These are phyloP conservation scores for Apophysomyces ossiformis DNA, from an alignment of 371 early-diverging fungal genomes.

Conservation along the genomic window DNA sequence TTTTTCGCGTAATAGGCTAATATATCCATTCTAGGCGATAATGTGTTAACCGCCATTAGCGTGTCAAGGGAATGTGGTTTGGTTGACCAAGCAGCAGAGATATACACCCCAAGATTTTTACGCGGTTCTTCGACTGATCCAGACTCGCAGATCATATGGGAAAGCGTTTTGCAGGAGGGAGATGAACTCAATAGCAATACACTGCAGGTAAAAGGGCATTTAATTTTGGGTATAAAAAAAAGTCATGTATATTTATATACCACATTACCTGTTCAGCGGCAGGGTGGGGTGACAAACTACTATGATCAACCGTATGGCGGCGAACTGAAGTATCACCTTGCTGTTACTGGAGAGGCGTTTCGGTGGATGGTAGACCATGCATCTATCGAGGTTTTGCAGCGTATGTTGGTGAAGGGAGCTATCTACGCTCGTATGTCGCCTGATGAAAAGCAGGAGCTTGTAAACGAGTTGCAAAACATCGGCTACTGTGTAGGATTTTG, in stretches of 20 bases:
- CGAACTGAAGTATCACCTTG: constrained; percentile 65
- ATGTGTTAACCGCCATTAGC: constrained; percentile 96
- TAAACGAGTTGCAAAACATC: constrained; percentile 84
- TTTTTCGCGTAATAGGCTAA: constrained; percentile 5
- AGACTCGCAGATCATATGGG: constrained; percentile 71
- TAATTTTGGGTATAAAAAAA: constrained; percentile 9
- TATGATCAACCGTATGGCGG: constrained; percentile 27
- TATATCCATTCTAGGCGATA: constrained; percentile 71
- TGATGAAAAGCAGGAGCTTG: constrained; percentile 96
- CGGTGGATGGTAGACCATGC: constrained; percentile 91
- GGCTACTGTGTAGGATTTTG: constrained; percentile 96
- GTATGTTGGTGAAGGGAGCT: constrained; percentile 89
- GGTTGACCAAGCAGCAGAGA: constrained; percentile 59
- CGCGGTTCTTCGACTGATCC: constrained; percentile 57
- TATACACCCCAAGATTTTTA: constrained; percentile 63
- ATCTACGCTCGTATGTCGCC: constrained; percentile 99
- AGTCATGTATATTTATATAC: constrained; percentile 2
- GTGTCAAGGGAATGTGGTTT: constrained; percentile 94
- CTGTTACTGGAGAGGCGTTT: constrained; percentile 96
- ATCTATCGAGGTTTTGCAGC: constrained; percentile 64
- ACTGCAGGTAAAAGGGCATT: constrained; percentile 49
- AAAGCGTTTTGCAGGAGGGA: constrained; percentile 66
- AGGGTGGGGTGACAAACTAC: constrained; percentile 4
- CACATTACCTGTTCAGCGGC: constrained; percentile 14
- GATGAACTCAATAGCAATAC: constrained; percentile 64